These are phyloP conservation scores for Candida tropicalis DNA, from an alignment of 1,139 yeast genomes.

Conservation along the genomic window DNA sequence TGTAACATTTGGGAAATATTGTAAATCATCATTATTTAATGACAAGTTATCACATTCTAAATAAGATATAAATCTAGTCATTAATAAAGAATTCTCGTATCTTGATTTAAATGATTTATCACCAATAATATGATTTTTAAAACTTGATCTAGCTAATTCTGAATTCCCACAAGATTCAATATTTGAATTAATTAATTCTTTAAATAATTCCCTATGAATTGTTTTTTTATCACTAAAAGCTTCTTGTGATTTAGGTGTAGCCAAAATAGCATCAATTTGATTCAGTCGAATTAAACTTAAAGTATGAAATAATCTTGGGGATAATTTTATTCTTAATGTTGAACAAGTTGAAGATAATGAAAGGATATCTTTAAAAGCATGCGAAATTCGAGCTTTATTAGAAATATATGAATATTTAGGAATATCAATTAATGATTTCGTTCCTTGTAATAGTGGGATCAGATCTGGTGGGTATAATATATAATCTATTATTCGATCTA, in stretches of 20 bases:
- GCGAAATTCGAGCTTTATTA: constrained; percentile 18
- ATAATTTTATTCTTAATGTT: constrained; percentile 24
- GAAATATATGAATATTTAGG: constrained; percentile 18
- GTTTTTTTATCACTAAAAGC: constrained; percentile 25
- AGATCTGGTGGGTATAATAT: constrained; percentile 17
- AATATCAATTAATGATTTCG: constrained; percentile 1
- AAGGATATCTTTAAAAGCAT: constrained; percentile 19
- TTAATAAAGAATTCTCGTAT: constrained; percentile 22
- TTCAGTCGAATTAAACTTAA: constrained; percentile 31
- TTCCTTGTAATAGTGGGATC: background rate
- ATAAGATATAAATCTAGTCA: constrained; percentile 24
- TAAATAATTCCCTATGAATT: constrained; percentile 25
- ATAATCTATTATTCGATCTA: constrained; percentile 20
- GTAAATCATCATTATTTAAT: constrained; percentile 20
- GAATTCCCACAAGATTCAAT: constrained; percentile 23
- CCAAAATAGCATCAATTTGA: constrained; percentile 32
- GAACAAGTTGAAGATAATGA: constrained; percentile 31
- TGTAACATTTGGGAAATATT: constrained; percentile 22
- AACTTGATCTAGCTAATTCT: constrained; percentile 25
- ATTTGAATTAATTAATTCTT: constrained; percentile 23
- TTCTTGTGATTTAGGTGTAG: constrained; percentile 24
- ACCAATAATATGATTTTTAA: constrained; percentile 18
- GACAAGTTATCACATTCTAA: constrained; percentile 30
- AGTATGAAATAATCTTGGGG: constrained; percentile 23
- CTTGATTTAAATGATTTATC: constrained; percentile 21